These are phyloP conservation scores for Aschersonia sp. DNA, from an alignment of 2,329 filamentous ascomycete genomes.

Conservation along the genomic window DNA sequence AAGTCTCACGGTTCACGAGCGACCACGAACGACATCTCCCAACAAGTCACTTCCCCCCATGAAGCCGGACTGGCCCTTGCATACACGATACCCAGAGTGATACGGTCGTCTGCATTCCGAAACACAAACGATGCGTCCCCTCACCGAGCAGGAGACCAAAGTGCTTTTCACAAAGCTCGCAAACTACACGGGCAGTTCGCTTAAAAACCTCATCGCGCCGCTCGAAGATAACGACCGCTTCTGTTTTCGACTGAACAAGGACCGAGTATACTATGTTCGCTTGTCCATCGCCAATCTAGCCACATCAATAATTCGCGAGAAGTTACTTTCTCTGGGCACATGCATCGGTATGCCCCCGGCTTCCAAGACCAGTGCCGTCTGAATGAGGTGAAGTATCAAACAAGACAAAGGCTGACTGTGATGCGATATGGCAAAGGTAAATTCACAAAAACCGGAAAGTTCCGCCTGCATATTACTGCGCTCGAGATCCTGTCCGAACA, in stretches of 20 bases:
- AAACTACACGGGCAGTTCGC: slow-evolving; percentile 76
- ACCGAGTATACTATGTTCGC: slow-evolving; percentile 82
- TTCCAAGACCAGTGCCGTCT: too few relatives aligned
- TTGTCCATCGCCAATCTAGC: slow-evolving; percentile 84
- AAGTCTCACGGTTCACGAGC: too few relatives aligned
- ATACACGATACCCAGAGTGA: too few relatives aligned
- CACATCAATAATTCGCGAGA: slow-evolving; percentile 68
- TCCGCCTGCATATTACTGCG: slow-evolving; percentile 81
- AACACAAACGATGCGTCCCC: slow-evolving; percentile 51
- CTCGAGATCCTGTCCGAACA: slow-evolving; percentile 80
- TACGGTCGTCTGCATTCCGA: background rate
- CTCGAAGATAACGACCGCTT: slow-evolving; percentile 61
- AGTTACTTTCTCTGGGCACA: slow-evolving; percentile 74
- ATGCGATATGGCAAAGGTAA: slow-evolving; percentile 42
- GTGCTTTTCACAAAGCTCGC: slow-evolving; percentile 87
- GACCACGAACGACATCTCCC: too few relatives aligned
- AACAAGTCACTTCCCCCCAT: too few relatives aligned
- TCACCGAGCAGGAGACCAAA: slow-evolving; percentile 68
- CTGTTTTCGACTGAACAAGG: slow-evolving; percentile 73
- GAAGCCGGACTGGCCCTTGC: too few relatives aligned
- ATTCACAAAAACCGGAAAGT: slow-evolving; percentile 94
- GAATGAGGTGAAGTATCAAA: too few relatives aligned
- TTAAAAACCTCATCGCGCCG: slow-evolving; percentile 72
- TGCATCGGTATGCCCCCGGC: slow-evolving; percentile 45
- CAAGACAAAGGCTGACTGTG: background rate